Percentiles rank a stretch among this genome's conserved stretches.
Conservation (phyloP, 2,329 filamentous ascomycete genomes). For the Sporothrix euskadiensis region DNA sequence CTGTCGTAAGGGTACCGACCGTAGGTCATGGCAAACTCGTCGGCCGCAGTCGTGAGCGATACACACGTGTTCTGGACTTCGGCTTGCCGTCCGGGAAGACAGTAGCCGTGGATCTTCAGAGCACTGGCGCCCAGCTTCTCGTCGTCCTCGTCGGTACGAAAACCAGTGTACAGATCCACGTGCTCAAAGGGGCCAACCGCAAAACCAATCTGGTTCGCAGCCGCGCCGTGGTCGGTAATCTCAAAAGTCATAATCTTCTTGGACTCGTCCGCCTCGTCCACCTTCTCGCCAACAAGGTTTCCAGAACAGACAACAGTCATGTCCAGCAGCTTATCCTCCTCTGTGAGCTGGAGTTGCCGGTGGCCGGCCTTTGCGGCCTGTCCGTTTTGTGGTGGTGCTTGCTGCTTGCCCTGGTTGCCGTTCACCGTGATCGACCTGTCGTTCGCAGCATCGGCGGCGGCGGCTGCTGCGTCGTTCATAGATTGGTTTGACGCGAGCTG, state of each 20-base stretch:
- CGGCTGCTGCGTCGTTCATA: conserved; percentile 27
- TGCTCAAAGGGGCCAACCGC: conserved; percentile 93
- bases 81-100: conserved; percentile 76
- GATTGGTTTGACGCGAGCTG: conserved; percentile 46
- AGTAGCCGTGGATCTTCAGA: conserved; percentile 87
- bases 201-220: conserved; percentile 89
- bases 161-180: conserved; percentile 80
- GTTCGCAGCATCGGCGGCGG: conserved; percentile 29
- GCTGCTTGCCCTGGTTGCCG: conserved; percentile 33
- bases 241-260: conserved; percentile 89
- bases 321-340: conserved; percentile 85
- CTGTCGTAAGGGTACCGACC: conserved; percentile 88
- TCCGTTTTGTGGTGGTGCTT: conserved; percentile 39
- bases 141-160: conserved; percentile 86
- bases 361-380: neutral
- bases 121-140: conserved; percentile 86
- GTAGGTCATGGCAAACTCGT: conserved; percentile 85
- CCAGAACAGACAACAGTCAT: conserved; percentile 91
- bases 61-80: conserved; percentile 86
- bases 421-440: conserved; percentile 27
- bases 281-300: conserved; percentile 78
- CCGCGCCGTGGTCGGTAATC: conserved; percentile 61
- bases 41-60: conserved; percentile 82
- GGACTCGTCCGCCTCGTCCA: conserved; percentile 72
- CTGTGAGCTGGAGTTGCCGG: conserved; percentile 50